These are phyloP conservation scores for Rhododendron henanense DNA, from an alignment of 148 eudicot species.

Conservation along the genomic window DNA sequence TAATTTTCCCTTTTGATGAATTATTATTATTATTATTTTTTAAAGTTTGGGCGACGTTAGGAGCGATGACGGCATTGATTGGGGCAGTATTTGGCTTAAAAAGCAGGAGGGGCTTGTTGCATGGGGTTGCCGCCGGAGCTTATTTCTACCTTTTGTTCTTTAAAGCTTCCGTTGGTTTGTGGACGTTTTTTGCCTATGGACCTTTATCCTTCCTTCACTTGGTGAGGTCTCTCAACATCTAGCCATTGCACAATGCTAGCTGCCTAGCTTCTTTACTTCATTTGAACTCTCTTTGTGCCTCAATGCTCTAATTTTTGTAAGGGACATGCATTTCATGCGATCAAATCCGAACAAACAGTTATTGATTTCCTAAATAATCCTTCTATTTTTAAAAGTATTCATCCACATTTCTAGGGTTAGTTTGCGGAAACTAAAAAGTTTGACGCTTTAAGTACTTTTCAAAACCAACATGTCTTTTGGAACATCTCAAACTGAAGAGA, in stretches of 20 bases:
- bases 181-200: neutral
- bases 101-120: neutral
- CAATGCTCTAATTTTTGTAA: neutral
- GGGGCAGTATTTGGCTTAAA: neutral
- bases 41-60: neutral
- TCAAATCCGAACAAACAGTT: neutral
- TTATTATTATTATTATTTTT: too few species aligned
- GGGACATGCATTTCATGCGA: neutral
- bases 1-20: neutral
- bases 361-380: neutral
- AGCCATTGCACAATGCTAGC: neutral
- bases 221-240: neutral
- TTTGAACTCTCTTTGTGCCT: neutral
- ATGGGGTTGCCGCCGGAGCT: conserved; percentile 1
- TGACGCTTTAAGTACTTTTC: neutral
- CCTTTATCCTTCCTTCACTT: neutral
- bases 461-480: neutral
- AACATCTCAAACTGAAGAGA: neutral
- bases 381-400: neutral
- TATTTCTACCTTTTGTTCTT: neutral
- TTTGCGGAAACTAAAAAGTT: neutral
- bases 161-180: neutral
- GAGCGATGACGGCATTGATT: neutral
- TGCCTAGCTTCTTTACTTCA: neutral
- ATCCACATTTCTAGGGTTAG: neutral